These are phyloP conservation scores for Globisporangium radiosum DNA, from an alignment of 352 stramenopile species.

Conservation along the genomic window DNA sequence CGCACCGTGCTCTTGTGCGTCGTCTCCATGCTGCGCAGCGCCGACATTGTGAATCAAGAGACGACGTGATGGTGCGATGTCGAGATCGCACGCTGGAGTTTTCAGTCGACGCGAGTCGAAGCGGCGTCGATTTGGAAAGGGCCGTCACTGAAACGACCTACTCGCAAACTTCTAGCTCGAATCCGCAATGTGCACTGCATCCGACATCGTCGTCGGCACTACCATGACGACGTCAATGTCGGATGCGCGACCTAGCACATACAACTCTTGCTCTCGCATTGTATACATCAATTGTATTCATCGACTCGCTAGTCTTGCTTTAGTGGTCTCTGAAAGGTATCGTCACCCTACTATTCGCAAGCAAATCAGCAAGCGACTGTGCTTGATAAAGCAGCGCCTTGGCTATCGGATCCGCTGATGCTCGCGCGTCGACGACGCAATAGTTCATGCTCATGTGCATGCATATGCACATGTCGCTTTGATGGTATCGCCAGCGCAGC, in stretches of 20 bases:
- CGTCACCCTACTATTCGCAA: not conserved
- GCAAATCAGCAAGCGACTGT: not conserved
- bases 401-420: not conserved
- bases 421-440: not conserved
- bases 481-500: not conserved
- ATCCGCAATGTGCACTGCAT: too few relatives aligned
- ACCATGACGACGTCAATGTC: too few relatives aligned
- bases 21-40: constrained; percentile 87
- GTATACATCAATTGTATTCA: not conserved
- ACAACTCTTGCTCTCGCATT: too few relatives aligned
- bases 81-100: too few relatives aligned
- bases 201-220: too few relatives aligned
- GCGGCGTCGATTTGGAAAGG: too few relatives aligned
- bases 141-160: too few relatives aligned
- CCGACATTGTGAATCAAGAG: constrained; percentile 42
- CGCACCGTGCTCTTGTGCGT: constrained; percentile 83
- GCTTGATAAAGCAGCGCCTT: not conserved
- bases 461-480: not conserved
- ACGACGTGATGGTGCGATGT: not conserved
- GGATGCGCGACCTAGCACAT: too few relatives aligned
- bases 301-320: not conserved
- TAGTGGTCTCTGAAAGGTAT: not conserved
- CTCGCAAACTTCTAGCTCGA: too few relatives aligned
- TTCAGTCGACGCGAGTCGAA: too few relatives aligned
- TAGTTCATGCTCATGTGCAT: not conserved